Base-by-base conservation (phyloP, 345 rosid species). In the Rhodamnia argentea region DNA sequence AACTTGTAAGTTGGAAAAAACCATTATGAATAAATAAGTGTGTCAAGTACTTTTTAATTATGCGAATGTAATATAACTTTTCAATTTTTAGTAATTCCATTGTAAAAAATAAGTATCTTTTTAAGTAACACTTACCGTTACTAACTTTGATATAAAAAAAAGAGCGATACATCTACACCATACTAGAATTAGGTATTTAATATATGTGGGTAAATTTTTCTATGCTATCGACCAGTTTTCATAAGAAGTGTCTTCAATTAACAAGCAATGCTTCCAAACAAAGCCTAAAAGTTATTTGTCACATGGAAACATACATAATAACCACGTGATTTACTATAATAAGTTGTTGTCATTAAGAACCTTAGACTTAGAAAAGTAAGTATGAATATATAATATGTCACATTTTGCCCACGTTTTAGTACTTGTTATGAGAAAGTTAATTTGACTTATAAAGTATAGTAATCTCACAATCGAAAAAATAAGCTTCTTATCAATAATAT, bases 201-300 rank as follows among this genome's bases (percentile, higher is more conserved):
- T 3, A 62, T 0, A 64, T 15, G 29, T 0, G 16, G 23, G 42
- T 29, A 29, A 62, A 70, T 16, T 0, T 0, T 9, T 32, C 1
- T 3, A 37, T 37, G 47, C 40, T 37, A 70, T 37, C 12, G 13
- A 37, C 81, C 22, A 29, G 11, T 62, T 62, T 62, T 27, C 22
- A 14, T 64, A 37, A 62, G 10, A 64, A 15, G 42, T 29, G 23
- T 15, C 42, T 64, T 15, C 22, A 4, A 3, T 64, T 64, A 15
- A 29, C 76, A 29, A 16, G 42, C 16, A 29, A 29, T 64, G 23
- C 0, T 64, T 29, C 11, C 42, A 29, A 64, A 7, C 42, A 64
- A 29, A 6, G 37, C 10, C 11, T 15, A 7, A 29, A 64, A 29
- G 76, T 64, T 64, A 29, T 29, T 16, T 29, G 29, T 64, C 76